Evolutionary conservation across 2,329 filamentous ascomycete species (phyloP), one percentile per base, ranked within the genome.

Genomic region (Gyromitra esculenta): DNA sequence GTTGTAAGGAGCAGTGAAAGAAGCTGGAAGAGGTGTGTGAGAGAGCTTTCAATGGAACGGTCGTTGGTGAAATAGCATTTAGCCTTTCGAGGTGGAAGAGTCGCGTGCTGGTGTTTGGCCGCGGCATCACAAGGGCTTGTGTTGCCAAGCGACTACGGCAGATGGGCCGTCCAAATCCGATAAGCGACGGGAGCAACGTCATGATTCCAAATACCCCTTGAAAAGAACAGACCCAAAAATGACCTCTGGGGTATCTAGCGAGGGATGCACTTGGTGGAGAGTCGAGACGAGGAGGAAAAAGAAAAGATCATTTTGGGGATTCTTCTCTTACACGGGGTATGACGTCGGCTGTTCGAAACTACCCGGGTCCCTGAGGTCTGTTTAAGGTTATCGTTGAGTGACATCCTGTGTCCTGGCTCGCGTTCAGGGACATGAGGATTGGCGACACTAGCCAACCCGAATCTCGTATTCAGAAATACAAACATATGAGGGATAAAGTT

Each of bases 101-200:
- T 18, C 41, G n/a, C 35, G 45, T 63, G 57, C 41, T 35, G 18
- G 39, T 11, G 35, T n/a, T 41, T 18, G 56, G 67, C 66, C 56
- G 31, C 66, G 56, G 41, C 54, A 71, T 63, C 67, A 71, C 45
- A 48, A 59, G 48, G 48, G 45, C 59, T 21, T 9, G 68, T 41
- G 68, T 41, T 43, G 45, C 13, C n/a, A 71, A n/a, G 56, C 57
- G 56, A 62, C 31, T 6, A 43, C 57, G 67, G 67, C 43, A 60
- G 18, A 54, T 71, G 15, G 9, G 13, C n/a, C 13, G 31, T n/a
- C 59, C 62, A 9, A 15, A 45, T 15, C 39, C 39, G 41, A 63
- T 48, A 60, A 63, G 60, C 60, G 41, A 63, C 60, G 35, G 57
- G 37, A 65, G n/a, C 48, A 25, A 65, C 41, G 37, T 37, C 59